Conservation (phyloP, 805 yeast species). For the Ogataea salicorniae region DNA sequence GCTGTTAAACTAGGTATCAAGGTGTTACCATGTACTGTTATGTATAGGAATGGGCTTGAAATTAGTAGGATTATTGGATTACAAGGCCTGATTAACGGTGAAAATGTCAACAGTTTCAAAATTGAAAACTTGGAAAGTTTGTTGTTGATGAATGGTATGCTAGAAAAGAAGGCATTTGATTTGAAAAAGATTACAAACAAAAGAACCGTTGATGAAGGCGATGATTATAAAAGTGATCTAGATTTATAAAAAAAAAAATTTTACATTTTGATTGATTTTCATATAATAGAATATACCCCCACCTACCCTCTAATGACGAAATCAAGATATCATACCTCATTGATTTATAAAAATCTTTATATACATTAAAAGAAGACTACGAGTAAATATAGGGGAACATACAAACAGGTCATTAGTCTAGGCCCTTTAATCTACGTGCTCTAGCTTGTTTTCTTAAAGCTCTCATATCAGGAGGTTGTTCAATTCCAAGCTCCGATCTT, state of each 20-base stretch:
- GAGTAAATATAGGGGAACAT: too few species aligned
- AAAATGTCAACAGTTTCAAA: constrained; percentile 40
- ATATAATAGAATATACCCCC: background rate
- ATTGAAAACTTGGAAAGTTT: constrained; percentile 44
- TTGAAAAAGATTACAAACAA: constrained; percentile 19
- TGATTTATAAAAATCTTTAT: background rate
- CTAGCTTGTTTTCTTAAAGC: constrained; percentile 44
- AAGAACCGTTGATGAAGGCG: constrained; percentile 6
- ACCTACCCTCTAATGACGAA: background rate
- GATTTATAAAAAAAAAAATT: constrained; percentile 20
- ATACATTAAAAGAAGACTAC: background rate
- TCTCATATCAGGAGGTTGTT: constrained; percentile 76
- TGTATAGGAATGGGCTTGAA: constrained; percentile 58
- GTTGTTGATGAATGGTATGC: constrained; percentile 29
- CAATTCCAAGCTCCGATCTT: constrained; percentile 66
- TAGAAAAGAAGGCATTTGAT: constrained; percentile 32
- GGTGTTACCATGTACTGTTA: constrained; percentile 65
- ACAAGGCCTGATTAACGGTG: constrained; percentile 43
- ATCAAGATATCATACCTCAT: background rate
- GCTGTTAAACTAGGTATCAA: constrained; percentile 58
- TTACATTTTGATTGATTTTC: background rate
- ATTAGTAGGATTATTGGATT: constrained; percentile 62
- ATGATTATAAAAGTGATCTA: constrained; percentile 36
- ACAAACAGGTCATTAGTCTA: too few species aligned
- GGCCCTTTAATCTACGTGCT: constrained; percentile 6